Conservation (phyloP, 495 filamentous ascomycete species). For the Apiosordaria backusii region DNA sequence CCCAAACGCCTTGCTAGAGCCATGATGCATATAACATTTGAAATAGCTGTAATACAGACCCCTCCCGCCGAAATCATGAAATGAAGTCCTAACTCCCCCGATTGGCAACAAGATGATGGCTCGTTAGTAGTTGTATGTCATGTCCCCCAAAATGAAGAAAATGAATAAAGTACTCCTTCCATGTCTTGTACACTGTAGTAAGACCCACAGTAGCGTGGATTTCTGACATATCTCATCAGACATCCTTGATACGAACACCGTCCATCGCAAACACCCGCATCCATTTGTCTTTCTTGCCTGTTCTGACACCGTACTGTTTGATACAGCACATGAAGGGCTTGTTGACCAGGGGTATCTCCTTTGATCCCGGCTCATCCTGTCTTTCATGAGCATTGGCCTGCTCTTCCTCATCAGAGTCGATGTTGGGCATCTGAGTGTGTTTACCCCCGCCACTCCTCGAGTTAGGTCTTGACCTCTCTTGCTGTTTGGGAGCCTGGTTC, state of each 20-base stretch:
- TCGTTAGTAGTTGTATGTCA: too few species aligned
- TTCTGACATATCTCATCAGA: neutral
- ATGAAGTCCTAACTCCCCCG: too few species aligned
- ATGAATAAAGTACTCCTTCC: neutral
- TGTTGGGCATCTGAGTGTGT: conserved; percentile 7
- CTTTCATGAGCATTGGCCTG: neutral
- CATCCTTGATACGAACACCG: conserved; percentile 46
- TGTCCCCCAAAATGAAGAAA: neutral
- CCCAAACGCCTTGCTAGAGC: neutral
- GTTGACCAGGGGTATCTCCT: conserved; percentile 28
- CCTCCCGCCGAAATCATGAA: neutral
- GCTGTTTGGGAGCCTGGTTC: conserved; percentile 7
- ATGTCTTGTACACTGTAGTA: too few species aligned
- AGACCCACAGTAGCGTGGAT: too few species aligned
- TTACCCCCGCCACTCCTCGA: neutral
- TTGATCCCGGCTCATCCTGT: neutral
- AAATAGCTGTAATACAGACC: neutral
- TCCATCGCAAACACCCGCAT: conserved; percentile 53
- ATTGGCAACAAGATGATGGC: too few species aligned
- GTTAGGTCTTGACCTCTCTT: conserved; percentile 1
- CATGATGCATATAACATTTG: neutral
- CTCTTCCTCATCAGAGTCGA: conserved; percentile 23
- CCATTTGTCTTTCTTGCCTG: conserved; percentile 43
- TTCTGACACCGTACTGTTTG: conserved; percentile 55
- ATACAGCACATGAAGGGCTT: conserved; percentile 60